Evolutionary conservation across 2,329 filamentous ascomycete species (phyloP), one percentile per base, ranked within the genome.

Genomic region (Ceratocystis ficicola): DNA sequence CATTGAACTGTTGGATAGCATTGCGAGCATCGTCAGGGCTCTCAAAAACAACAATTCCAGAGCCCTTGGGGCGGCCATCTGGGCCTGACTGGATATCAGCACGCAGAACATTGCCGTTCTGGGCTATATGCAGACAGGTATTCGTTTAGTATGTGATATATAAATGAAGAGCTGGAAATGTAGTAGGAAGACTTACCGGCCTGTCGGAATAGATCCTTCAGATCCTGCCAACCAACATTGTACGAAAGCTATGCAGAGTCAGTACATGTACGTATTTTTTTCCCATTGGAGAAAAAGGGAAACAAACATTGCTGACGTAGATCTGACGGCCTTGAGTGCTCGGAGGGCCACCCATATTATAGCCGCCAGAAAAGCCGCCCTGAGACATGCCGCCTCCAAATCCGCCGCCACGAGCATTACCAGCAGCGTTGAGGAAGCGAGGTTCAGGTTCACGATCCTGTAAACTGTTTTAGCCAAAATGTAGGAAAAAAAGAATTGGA

Each of bases 201-300:
- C 83, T 96, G 92, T 74, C 94, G 89, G 83, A 99, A 99, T 71
- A 99, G 83, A 77, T 99, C 94, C 80, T 99, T 99, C 71, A 99
- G 80, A 77, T 99, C 94, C 79, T 99, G 94, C 94, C 94, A 99
- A 75, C 94, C 94, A 72, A 95, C 90, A 70, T 90, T 95, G 79
- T 92, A 99, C 22, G 94, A 94, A 71, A 99, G 89, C 94, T 99
- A 77, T 52, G 71, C 4, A 59, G 32, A 17, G 50, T 72, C 70
- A 66, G 65, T 71, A 75, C 3, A 41, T 41, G 36, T 41, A 15
- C 36, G 4, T 65, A 77, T 68, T 50, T 8, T 8, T 8, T 5
- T 59, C 2, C 68, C 62, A 2, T 68, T 69, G 67, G 64, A 70
- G 63, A 46, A 65, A 12, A 15, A 71, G 65, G 52, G 75, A 71